Evolutionary conservation across 495 filamentous ascomycete species (phyloP), one percentile per base, ranked within the genome.

Genomic region (Oidiodendron maius): DNA sequence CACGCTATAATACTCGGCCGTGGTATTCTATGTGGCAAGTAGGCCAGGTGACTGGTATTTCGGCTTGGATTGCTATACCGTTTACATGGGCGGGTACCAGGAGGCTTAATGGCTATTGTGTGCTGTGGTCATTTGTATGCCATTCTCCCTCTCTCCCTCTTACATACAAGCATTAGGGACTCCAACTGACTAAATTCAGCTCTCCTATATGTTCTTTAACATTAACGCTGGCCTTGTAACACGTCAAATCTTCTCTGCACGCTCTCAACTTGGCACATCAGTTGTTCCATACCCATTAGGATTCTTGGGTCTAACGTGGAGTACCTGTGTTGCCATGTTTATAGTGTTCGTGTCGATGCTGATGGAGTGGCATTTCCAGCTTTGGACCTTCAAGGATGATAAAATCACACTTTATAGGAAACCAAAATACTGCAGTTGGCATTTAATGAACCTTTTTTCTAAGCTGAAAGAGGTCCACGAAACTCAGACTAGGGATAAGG

Each of bases 371-470:
- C 40, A 22, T 42, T 42, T 42, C 40, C 5, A 42, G 40, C 40
- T 42, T 42, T 42, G 40, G 40, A 42, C 40, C 10, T 42, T 42
- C 11, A 42, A 42, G 10, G 40, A 22, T 15, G 40, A 42, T 42
- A 42, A 24, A 42, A 42, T 42, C 40, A 42, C 40, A 42, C 40
- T 42, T 42, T 42, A 42, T 42, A 42, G 40, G 40, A 42, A 42
- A 42, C 40, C 40, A 42, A 42, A 42, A 42, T 21, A 23, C 40
- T 17, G 40, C 40, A 42, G 40, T 24, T 42, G 40, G 40, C 40
- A 6, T 42, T 42, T 18, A 42, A 42, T 42, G 40, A 42, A 42
- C 40, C 17, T 22, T 42, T 42, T 42, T 10, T 9, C 17, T 22
- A 42, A 23, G 40, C 20, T 22, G 20, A 22, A 42, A 24, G 17